Evolutionary conservation across 164 flowering plant genomes (phyloP), one percentile per base, ranked within the genome.

Genomic region (Vitis labrusca): DNA sequence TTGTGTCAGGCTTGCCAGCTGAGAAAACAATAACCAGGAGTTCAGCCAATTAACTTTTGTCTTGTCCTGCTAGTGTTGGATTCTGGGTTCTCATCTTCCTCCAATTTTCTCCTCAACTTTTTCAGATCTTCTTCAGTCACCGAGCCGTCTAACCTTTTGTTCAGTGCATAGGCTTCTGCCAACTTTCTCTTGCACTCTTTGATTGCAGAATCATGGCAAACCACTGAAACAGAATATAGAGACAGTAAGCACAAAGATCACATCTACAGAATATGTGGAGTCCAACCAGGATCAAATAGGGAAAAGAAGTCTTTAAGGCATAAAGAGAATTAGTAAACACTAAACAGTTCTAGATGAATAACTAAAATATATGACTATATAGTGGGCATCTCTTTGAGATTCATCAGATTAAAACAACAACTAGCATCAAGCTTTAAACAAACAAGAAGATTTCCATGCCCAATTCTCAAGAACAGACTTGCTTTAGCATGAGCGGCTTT

Each of bases 121-220:
- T 70, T 80, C 62, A 88, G 60, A 71, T 87, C 94, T 66, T 88
- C 93, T 54, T 86, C 92, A 47, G 73, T 72, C 44, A 87, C 89
- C 27, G 61, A 37, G 29, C 91, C 89, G 65, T 81, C 77, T 63
- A 70, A 63, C 62, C 73, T 78, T 50, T 84, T 79, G 82, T 94
- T 91, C 79, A 90, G 69, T 62, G 83, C 89, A 76, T 91, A 92
- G 8, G 99, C 91, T 84, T 86, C 97, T 3, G 78, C 89, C 81
- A 94, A 58, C 79, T 77, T 89, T 75, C 83, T 80, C 77, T 71
- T 83, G 79, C 99, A 94, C 47, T 89, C 97, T 73, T 92, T 90
- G 80, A 90, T 90, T 30, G 93, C 99, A 51, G 70, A n/a, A 77
- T 85, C 92, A 82, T 94, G 99, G 59, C 71, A 72, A 37, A 91